phyloP scores from a whole-genome alignment of 2,329 filamentous ascomycete genomes.

The Pseudogymnoascus sp. region DNA sequence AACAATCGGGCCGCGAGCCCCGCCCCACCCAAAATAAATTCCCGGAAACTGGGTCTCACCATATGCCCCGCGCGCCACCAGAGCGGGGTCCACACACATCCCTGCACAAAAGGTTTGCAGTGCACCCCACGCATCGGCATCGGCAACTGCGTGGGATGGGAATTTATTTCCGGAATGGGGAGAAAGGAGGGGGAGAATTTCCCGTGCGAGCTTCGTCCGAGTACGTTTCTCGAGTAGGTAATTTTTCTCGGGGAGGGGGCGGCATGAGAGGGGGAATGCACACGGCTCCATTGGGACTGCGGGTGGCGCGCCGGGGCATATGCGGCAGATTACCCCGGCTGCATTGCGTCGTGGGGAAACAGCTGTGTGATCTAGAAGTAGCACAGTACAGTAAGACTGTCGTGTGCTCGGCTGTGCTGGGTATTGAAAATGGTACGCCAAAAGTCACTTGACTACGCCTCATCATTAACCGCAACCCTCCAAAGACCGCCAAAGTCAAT shows the following conservation, averaged over 20 bases:
- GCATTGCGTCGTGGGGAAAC: background rate
- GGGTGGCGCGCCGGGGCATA: background rate
- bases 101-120: background rate
- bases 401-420: background rate
- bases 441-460: background rate
- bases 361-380: background rate
- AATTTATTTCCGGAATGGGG: too few species aligned
- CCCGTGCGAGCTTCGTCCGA: too few species aligned
- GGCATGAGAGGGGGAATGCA: background rate
- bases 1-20: background rate
- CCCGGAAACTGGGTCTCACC: background rate
- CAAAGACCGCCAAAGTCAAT: background rate
- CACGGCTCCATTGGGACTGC: background rate
- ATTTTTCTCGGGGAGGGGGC: too few species aligned
- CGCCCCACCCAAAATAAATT: background rate
- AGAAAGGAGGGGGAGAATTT: too few species aligned
- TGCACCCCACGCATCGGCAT: background rate
- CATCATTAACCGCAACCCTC: background rate
- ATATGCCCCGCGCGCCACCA: background rate
- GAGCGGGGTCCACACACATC: background rate
- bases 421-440: background rate
- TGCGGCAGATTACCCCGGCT: background rate
- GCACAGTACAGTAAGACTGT: background rate
- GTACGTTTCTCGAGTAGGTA: too few species aligned
- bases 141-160: background rate